Evolutionary conservation across 805 yeast genomes (phyloP).

Genomic region (Saturnispora dispora): DNA sequence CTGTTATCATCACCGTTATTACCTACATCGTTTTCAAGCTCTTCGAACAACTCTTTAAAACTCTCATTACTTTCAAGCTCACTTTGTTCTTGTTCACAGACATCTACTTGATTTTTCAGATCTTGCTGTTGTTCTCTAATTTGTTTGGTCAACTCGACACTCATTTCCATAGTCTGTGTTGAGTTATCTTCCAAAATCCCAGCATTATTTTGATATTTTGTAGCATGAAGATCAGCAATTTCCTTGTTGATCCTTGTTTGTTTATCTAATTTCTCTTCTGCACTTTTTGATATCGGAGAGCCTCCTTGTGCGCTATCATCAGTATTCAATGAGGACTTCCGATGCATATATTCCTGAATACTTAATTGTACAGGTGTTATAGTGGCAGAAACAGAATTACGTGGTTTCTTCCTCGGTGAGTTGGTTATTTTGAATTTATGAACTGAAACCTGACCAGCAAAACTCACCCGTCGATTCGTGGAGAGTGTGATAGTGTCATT

Average conservation of each 20-base stretch:
- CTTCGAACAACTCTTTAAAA: slow-evolving; percentile 10
- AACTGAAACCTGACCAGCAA: slow-evolving; percentile 66
- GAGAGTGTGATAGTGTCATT: slow-evolving; percentile 28
- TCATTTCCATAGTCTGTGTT: slow-evolving; percentile 24
- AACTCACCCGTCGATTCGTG: slow-evolving; percentile 52
- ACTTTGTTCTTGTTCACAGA: neutral
- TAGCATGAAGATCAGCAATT: slow-evolving; percentile 6
- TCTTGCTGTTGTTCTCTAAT: slow-evolving; percentile 13
- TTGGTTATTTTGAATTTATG: slow-evolving; percentile 31
- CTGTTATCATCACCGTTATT: slow-evolving; percentile 9
- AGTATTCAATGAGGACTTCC: neutral
- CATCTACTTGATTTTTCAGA: slow-evolving; percentile 6
- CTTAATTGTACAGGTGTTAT: neutral
- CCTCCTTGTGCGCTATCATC: neutral
- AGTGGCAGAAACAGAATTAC: slow-evolving; percentile 4
- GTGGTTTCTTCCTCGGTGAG: slow-evolving; percentile 7
- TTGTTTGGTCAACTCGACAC: slow-evolving; percentile 20
- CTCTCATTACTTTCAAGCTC: slow-evolving; percentile 3
- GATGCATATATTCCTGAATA: slow-evolving; percentile 1
- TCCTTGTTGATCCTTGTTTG: slow-evolving; percentile 1
- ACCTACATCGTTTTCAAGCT: neutral
- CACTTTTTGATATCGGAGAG: slow-evolving; percentile 7
- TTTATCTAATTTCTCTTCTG: neutral
- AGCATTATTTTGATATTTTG: neutral
- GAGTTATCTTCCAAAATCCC: slow-evolving; percentile 18